Evolutionary conservation across 2,329 filamentous ascomycete genomes (phyloP), one percentile per base, ranked within the genome.

Genomic region (Aaosphaeria arxii): DNA sequence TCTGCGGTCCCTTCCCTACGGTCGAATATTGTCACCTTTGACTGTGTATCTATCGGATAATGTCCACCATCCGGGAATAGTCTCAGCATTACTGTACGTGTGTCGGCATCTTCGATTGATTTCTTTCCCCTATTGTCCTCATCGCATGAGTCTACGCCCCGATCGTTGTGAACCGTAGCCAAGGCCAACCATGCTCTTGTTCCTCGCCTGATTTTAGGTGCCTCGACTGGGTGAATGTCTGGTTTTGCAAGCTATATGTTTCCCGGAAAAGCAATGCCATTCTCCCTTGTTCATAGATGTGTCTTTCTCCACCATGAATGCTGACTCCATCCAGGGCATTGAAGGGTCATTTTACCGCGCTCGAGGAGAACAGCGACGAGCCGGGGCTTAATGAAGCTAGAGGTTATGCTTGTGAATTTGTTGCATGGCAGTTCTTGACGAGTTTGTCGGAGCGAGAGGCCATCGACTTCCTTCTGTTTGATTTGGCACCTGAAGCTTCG

Each of bases 361-460:
- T 78, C 32, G 85, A 87, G 52, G 65, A 67, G 42, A 76, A 76
- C 42, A 77, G 79, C 43, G 75, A 77, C 44, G 80, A 87, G 49
- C 81, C 82, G 50, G 83, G 84, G 4, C 71, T 91, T 31, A 82
- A 84, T 48, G 81, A 87, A 48, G 81, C 86, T 11, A 79, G 88
- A 46, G 86, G 86, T 17, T 82, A 83, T 62, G 87, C 86, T 30
- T 91, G 88, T 62, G 88, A 92, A 72, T 87, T 90, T 52, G 86
- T 90, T 11, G 88, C 88, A 35, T 91, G 87, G 86, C 81, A 88
- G 36, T 89, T 90, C 57, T 74, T 91, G 33, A 83, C 83, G 11
- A 83, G 83, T 46, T 74, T 91, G 31, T 85, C 85, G 1, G 86
- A 90, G 62, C 76, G 83, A 28, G 88, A 91, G 59, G 84, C 84